Percentiles rank a stretch among this genome's conserved stretches.
Conservation (phyloP, 768 basidiomycete genomes). For the Tricholoma bakamatsutake region DNA sequence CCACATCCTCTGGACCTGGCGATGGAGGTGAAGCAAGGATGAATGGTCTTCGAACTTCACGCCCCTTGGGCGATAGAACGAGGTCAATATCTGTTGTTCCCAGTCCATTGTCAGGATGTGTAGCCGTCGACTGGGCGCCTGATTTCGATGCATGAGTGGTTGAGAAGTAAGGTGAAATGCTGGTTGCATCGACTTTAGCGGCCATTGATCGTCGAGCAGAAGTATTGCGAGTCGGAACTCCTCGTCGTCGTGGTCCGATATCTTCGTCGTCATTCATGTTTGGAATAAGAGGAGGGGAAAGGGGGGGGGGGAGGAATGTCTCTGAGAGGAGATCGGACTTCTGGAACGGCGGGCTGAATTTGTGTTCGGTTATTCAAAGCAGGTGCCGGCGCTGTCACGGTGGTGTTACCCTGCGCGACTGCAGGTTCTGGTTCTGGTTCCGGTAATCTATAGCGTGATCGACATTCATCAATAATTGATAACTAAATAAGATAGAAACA, state of each 20-base stretch:
- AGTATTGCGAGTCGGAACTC: conserved; percentile 21
- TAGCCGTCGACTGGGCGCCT: background rate
- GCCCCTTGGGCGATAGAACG: conserved; percentile 15
- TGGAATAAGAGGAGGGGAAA: conserved; percentile 16
- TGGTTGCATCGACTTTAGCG: background rate
- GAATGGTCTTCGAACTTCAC: conserved; percentile 3
- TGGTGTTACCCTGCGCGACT: background rate
- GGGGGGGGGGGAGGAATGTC: conserved; percentile 34
- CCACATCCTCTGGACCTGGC: conserved; percentile 10
- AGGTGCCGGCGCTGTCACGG: background rate
- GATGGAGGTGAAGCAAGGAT: conserved; percentile 7
- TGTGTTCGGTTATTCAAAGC: conserved; percentile 9
- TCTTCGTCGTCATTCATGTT: conserved; percentile 32
- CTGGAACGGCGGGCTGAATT: conserved; percentile 10
- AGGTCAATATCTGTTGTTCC: conserved; percentile 10
- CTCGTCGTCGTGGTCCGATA: conserved; percentile 32
- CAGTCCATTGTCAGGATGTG: background rate
- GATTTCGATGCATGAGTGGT: background rate
- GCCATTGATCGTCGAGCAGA: background rate
- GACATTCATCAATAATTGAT: conserved; percentile 1
- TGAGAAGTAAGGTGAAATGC: background rate
- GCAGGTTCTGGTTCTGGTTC: conserved; percentile 13
- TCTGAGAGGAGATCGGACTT: conserved; percentile 30
- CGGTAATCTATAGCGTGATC: conserved; percentile 18
- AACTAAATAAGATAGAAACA: conserved; percentile 2